Conservation (phyloP, 805 yeast genomes). For the Ogataea philodendri region DNA sequence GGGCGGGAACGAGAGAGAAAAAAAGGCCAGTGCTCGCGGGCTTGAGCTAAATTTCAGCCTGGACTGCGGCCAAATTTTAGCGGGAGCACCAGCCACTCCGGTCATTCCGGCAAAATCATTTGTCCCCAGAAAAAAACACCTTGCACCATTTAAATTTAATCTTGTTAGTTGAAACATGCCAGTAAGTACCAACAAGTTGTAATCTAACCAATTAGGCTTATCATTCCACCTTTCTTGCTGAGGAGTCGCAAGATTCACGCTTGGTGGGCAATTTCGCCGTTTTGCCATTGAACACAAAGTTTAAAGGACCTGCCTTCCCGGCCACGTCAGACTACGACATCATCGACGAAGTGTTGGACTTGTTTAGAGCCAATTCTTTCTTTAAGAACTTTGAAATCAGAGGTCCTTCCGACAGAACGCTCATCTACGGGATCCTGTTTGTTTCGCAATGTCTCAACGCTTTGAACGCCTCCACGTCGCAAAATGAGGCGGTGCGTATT, state of each 20-base stretch:
- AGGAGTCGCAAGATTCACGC: conserved; percentile 55
- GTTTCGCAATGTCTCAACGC: conserved; percentile 80
- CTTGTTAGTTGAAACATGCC: conserved; percentile 14
- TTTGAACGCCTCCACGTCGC: conserved; percentile 47
- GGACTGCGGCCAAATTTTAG: neutral
- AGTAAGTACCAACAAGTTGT: conserved; percentile 10
- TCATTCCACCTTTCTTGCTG: conserved; percentile 74
- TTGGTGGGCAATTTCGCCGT: conserved; percentile 76
- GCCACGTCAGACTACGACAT: conserved; percentile 78
- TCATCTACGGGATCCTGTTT: conserved; percentile 90
- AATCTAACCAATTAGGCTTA: conserved; percentile 47
- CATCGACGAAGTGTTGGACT: conserved; percentile 84
- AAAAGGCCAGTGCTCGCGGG: conserved; percentile 2
- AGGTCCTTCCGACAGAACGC: conserved; percentile 88
- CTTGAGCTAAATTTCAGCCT: conserved; percentile 1
- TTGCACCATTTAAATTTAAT: conserved; percentile 2
- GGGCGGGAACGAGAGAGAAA: conserved; percentile 9
- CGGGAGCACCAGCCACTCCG: conserved; percentile 3
- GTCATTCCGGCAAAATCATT: neutral
- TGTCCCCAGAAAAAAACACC: conserved; percentile 7
- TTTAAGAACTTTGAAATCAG: conserved; percentile 96
- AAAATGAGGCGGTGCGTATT: conserved; percentile 60
- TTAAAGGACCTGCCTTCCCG: conserved; percentile 91
- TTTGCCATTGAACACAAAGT: conserved; percentile 80
- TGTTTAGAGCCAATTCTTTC: conserved; percentile 93